Base-by-base conservation (phyloP, 2,329 filamentous ascomycete genomes). In the Aspergillus hiratsukae region DNA sequence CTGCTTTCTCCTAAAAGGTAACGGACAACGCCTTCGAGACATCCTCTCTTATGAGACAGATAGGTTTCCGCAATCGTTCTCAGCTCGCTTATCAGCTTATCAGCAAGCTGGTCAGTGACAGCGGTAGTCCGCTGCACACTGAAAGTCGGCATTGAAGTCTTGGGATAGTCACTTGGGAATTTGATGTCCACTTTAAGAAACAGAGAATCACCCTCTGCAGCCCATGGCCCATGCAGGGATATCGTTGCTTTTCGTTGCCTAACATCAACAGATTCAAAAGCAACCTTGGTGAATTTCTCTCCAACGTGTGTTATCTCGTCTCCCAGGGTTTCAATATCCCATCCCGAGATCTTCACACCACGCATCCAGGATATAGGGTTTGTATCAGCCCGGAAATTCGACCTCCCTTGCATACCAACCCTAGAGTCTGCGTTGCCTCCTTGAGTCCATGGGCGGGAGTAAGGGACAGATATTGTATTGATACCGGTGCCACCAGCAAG, bases 311-410 rank as follows among this genome's bases (percentile, higher is more conserved):
- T 82, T 53, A 87, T 85, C 64, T 87, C 84, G 58, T 85, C 82
- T 17, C 81, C 82, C 7, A 86, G 68, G 10, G 75, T 81, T 66
- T 83, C 81, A 51, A 78, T 78, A 58, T 76, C 79, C 81, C 77
- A 77, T 28, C 75, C 75, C 2, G 76, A 77, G 54, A 87, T 84
- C 60, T 84, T 86, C 43, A 87, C 83, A 51, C 84, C 84, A 56
- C 82, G 81, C 81, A 87, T 85, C 84, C 84, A 87, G 2, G 80
- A 77, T 54, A 87, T 85, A 17, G 83, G 81, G 55, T 84, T 83
- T 23, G 80, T 79, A 54, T 82, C 79, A 43, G 77, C 78, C 51
- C 76, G 76, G 54, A 76, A 63, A 41, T 72, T 73, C 21, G 76
- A 76, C 43, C 76, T 76, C 25, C 78, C 77, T 59, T 81, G 78